Percentiles rank a stretch among this genome's conserved stretches.
Evolutionary conservation across 163 green algal species (phyloP).

Genomic region (Scenedesmus sp.): DNA sequence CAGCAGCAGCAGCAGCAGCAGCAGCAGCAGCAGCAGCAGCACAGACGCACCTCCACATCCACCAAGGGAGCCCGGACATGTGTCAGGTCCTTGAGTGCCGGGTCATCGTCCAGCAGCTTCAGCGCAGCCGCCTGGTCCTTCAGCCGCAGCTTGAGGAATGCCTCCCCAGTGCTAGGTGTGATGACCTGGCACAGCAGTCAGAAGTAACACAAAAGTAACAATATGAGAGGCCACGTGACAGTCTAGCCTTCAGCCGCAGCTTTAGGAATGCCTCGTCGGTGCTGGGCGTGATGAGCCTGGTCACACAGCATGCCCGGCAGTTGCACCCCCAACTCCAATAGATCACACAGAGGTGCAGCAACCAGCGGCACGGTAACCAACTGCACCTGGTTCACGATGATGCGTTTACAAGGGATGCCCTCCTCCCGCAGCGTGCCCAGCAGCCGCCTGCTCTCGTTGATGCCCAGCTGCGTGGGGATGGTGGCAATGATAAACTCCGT

Average conservation of each 20-base stretch:
- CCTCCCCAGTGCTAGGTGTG: slow-evolving; percentile 61
- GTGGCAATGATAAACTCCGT: slow-evolving; percentile 98
- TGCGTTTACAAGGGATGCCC: slow-evolving; percentile 90
- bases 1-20: slow-evolving; percentile 72
- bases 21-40: neutral
- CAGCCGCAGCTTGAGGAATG: slow-evolving; percentile 83
- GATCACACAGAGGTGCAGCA: too few relatives aligned
- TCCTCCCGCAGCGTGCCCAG: slow-evolving; percentile 82
- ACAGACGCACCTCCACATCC: slow-evolving; percentile 87
- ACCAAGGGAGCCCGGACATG: slow-evolving; percentile 85
- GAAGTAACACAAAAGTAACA: neutral
- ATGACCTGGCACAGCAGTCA: slow-evolving; percentile 51
- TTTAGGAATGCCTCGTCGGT: neutral
- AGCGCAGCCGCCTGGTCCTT: slow-evolving; percentile 91
- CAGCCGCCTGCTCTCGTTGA: slow-evolving; percentile 89
- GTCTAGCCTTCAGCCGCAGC: neutral
- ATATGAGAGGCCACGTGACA: neutral
- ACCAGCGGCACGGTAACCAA: neutral
- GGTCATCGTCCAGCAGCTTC: slow-evolving; percentile 75
- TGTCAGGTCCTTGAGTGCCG: slow-evolving; percentile 58
- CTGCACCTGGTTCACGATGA: slow-evolving; percentile 96
- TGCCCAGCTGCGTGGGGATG: slow-evolving; percentile 93
- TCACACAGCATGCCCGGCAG: neutral
- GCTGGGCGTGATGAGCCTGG: neutral
- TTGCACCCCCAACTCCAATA: too few relatives aligned